These are phyloP conservation scores for Quercus phellos DNA, from an alignment of 331 rosid genomes.

Conservation along the genomic window DNA sequence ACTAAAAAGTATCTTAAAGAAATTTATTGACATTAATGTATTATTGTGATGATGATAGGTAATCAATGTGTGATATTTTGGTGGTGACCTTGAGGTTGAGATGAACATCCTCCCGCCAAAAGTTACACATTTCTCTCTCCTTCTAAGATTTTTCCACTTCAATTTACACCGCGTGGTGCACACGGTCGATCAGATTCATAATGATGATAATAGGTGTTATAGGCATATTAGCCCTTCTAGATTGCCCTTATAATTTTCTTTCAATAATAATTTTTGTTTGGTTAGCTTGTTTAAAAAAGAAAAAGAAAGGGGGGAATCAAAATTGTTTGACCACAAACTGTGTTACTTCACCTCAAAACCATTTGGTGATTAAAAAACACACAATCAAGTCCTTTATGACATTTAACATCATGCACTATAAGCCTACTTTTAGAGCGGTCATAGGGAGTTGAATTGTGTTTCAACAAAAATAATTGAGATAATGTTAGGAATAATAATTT, in stretches of 20 bases:
- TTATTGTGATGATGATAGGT: neutral
- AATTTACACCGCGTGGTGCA: slow-evolving; percentile 34
- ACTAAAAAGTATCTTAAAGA: neutral
- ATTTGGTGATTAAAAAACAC: no score
- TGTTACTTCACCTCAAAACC: no score
- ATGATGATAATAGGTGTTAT: neutral
- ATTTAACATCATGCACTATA: no score
- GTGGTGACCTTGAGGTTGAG: slow-evolving; percentile 4
- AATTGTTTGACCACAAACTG: no score
- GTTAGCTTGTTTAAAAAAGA: no score
- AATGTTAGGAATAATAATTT: no score
- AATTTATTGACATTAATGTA: neutral
- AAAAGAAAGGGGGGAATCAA: no score
- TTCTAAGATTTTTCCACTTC: neutral
- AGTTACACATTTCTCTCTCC: slow-evolving; percentile 9
- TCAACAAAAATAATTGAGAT: no score
- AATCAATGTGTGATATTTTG: slow-evolving; percentile 8
- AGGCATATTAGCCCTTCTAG: slow-evolving; percentile 8
- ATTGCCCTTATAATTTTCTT: neutral
- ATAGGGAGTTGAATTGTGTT: no score
- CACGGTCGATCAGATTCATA: slow-evolving; percentile 31
- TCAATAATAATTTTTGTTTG: neutral
- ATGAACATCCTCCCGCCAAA: slow-evolving; percentile 10
- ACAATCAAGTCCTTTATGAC: accelerated
- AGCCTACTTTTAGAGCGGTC: no score